Evolutionary conservation across 2,329 filamentous ascomycete species (phyloP), one percentile per base, ranked within the genome.

Genomic region (Elsinoe australis): DNA sequence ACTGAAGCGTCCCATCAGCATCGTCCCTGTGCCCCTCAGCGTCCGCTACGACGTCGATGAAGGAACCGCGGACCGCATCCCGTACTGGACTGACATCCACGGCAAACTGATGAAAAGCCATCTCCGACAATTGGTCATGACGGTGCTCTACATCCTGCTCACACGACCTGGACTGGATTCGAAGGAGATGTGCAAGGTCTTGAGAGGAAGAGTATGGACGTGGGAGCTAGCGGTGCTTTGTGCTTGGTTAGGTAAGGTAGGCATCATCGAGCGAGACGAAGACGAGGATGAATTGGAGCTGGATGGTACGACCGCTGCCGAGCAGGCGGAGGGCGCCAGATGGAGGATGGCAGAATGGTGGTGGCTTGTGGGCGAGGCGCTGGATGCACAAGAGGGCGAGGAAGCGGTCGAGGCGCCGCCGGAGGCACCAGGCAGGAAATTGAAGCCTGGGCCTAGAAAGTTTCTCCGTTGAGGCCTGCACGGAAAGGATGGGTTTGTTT

Each of bases 71-170:
- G 24, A 36, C 15, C 67, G 66, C 3, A 60, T 86, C 3, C 85
- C 85, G 0, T 73, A 86, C 46, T 89, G 85, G 85, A 75, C 79
- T 46, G 81, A 83, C 60, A 79, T 88, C 51, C 78, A 83, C 52
- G 80, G 77, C 5, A 67, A 73, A 4, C 57, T 76, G 0, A 73
- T 85, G 51, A 62, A 61, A n/a, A 64, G 68, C 0, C 73, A 80
- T 48, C 88, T 85, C 82, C 72, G 75, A 47, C 74, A 79, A 53
- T 71, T 83, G 8, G 61, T 87, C 3, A 73, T 76, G 3, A 74
- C 79, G 4, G 71, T 86, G 2, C 67, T 80, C 26, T 79, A 85
- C 52, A 68, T 76, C 22, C 64, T 85, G 26, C 78, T 81, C 1
- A 79, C 77, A 14, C 71, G 82, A 49, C 77, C 82, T 0, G 75